Evolutionary conservation across 331 rosid species (phyloP), one percentile per base, ranked within the genome.

Genomic region (Rosa hybrid): DNA sequence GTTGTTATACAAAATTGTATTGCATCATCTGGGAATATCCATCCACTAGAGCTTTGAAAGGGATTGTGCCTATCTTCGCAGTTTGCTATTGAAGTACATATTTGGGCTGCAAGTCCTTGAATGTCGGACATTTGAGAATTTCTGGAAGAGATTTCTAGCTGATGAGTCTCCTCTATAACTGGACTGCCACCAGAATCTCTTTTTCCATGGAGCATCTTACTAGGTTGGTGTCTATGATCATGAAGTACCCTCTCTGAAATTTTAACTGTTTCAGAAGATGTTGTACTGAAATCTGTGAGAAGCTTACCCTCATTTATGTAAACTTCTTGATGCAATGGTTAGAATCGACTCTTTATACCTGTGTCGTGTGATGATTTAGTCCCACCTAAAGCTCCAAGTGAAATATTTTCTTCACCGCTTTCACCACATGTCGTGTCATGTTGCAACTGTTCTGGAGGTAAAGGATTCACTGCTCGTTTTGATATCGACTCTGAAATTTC

Each of bases 21-120:
- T 56, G 53, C 56, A 77, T 83, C 92, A 68, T 86, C 88, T 59
- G 89, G 93, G 76, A 89, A 83, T 75, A 86, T 84, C 95, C 97
- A 87, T 12, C 77, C 83, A 64, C 87, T 84, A 65, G 88, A 91
- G 64, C 83, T 76, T 77, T 80, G 86, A 83, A 73, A 73, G 21
- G 77, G 44, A 75, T 59, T 48, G 64, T 53, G 75, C 77, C 72
- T 83, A 71, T 78, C 77, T 59, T 80, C 78, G 7, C 42, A 56
- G 51, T 59, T 72, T 16, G 21, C 80, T 59, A 54, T 45, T 82
- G 88, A 70, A 72, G 73, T 80, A 77, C 45, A 48, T 23, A 78
- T 57, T 80, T 81, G 76, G 41, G 74, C 75, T 54, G 89, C 74
- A 81, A 74, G 80, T 81, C 49, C 83, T 81, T 82, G 79, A 63